These are phyloP conservation scores for Leucoagaricus sp. DNA, from an alignment of 1,284 basidiomycete species.

Conservation along the genomic window DNA sequence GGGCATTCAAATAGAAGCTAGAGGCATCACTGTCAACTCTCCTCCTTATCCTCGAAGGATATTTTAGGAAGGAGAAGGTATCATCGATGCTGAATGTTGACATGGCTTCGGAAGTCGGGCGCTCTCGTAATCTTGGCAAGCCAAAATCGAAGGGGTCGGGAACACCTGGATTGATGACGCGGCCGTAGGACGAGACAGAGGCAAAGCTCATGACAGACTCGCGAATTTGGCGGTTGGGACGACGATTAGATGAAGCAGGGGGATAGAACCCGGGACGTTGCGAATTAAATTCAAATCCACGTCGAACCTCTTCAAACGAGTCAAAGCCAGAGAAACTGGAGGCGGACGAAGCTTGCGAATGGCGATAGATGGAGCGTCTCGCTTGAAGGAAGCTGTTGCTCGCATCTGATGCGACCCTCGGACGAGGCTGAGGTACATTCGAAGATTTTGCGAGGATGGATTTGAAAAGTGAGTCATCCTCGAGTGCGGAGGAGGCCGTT, in stretches of 20 bases:
- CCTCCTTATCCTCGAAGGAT: constrained; percentile 39
- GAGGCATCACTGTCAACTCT: constrained; percentile 77
- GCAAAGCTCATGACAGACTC: constrained; percentile 77
- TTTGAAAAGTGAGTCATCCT: constrained; percentile 57
- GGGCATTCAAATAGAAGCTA: constrained; percentile 68
- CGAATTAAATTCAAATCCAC: constrained; percentile 67
- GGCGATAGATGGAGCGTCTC: constrained; percentile 9
- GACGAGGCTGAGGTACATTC: constrained; percentile 27
- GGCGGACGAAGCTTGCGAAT: constrained; percentile 40
- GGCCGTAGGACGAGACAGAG: constrained; percentile 81
- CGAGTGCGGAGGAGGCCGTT: constrained; percentile 40
- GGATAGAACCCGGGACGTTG: constrained; percentile 70
- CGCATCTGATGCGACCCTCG: constrained; percentile 46
- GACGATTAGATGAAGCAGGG: constrained; percentile 35
- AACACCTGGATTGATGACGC: constrained; percentile 61
- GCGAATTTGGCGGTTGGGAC: constrained; percentile 41
- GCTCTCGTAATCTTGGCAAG: constrained; percentile 47
- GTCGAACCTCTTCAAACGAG: constrained; percentile 71
- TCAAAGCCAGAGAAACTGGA: constrained; percentile 71
- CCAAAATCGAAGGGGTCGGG: constrained; percentile 79
- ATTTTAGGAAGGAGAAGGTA: constrained; percentile 67
- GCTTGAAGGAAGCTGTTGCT: constrained; percentile 24
- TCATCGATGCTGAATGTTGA: constrained; percentile 60
- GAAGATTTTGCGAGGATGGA: constrained; percentile 54
- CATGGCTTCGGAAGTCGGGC: constrained; percentile 59